Evolutionary conservation across 495 filamentous ascomycete genomes (phyloP), one percentile per base, ranked within the genome.

Genomic region (Penicillium turbatum): DNA sequence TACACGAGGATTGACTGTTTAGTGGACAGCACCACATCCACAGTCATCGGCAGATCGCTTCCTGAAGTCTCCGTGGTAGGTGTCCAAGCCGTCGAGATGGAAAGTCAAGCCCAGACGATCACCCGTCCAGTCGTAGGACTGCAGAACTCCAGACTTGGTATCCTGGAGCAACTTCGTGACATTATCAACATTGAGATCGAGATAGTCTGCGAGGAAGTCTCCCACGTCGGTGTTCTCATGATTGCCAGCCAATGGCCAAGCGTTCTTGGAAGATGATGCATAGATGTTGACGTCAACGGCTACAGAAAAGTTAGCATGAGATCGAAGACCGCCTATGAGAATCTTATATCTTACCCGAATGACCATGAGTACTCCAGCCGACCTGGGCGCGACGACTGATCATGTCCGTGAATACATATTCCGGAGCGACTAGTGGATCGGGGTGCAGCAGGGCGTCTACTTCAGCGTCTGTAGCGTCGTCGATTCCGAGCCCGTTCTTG

Each of bases 161-260:
- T 86, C 71, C 37, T 74, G 78, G 36, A 97, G 75, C 66, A 88
- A 81, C 61, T 82, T 77, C 3, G 91, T 96, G 37, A 95, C 81
- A 17, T 74, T 72, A 0, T 86, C 80, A 1, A 96, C 78, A 61
- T 96, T 85, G 13, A 97, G 77, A 42, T 82, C 84, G 1, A 98
- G 79, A 62, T 92, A 98, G 10, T 83, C 74, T 15, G 80, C 72
- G 17, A 98, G 71, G 68, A 95, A 97, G 29, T 76, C 69, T 12
- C 93, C 93, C 4, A 98, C 77, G 11, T 97, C 89, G 4, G 88
- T 98, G 65, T 98, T 98, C 75, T 98, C 93, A 53, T 92, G 84
- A 66, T 97, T 97, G 5, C 93, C 93, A 1, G 78, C 62, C 15
- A 97, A 59, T 1, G 72, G 70, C 65, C 68, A 72, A 27, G 73